Conservation (phyloP, 192 early-diverging fungal species). For the Backusella luteola region DNA sequence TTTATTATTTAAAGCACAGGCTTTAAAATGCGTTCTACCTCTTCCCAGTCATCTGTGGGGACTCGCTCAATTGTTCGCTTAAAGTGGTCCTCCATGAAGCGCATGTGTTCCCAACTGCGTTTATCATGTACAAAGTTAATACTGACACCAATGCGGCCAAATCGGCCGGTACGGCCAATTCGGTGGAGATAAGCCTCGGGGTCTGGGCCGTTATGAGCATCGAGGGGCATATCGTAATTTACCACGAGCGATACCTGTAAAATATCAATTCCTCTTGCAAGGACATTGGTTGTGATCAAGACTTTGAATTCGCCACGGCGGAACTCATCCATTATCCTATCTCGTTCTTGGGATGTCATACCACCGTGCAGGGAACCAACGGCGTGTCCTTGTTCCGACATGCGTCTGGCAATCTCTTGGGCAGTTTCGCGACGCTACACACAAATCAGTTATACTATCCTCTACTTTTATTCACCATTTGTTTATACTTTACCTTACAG, state of each 20-base stretch:
- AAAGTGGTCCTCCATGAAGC: slow-evolving; percentile 80
- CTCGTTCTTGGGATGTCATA: slow-evolving; percentile 72
- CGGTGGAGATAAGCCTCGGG: slow-evolving; percentile 95
- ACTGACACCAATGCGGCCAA: slow-evolving; percentile 89
- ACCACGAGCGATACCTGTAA: slow-evolving; percentile 92
- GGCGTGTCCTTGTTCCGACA: slow-evolving; percentile 80
- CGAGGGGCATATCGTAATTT: slow-evolving; percentile 93
- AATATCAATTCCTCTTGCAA: slow-evolving; percentile 97
- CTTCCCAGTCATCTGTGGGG: slow-evolving; percentile 80
- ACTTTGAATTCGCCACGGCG: slow-evolving; percentile 88
- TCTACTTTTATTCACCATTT: not conserved
- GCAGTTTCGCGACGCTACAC: slow-evolving; percentile 74
- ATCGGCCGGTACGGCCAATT: slow-evolving; percentile 96
- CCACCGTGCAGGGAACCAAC: slow-evolving; percentile 83
- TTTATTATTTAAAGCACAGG: slow-evolving; percentile 51
- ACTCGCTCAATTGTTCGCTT: slow-evolving; percentile 76
- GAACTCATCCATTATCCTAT: slow-evolving; percentile 91
- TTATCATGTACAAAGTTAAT: slow-evolving; percentile 95
- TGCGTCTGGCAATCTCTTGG: slow-evolving; percentile 66
- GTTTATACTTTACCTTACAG: slow-evolving; percentile 57
- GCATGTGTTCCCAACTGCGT: slow-evolving; percentile 72
- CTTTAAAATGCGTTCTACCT: slow-evolving; percentile 85
- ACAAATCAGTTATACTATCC: not conserved
- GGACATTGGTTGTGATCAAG: slow-evolving; percentile 93
- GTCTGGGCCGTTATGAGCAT: slow-evolving; percentile 62